These are phyloP conservation scores for Stachybotrys chartarum DNA, from an alignment of 2,329 filamentous ascomycete species.

Conservation along the genomic window DNA sequence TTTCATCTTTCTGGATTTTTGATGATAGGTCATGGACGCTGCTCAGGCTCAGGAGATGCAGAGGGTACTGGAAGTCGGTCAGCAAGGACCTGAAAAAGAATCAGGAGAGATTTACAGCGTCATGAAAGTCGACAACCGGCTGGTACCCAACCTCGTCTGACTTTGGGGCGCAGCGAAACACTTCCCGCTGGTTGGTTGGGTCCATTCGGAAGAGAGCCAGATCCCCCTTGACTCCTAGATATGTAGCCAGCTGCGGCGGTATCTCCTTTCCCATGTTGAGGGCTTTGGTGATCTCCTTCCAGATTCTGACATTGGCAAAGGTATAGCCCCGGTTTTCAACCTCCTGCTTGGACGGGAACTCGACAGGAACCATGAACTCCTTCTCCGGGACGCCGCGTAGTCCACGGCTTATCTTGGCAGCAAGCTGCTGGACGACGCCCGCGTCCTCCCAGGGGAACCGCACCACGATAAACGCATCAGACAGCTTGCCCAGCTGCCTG, in stretches of 20 bases:
- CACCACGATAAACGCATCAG: constrained; percentile 55
- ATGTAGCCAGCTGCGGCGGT: constrained; percentile 54
- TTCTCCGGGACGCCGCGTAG: constrained; percentile 46
- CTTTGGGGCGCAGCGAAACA: constrained; percentile 53
- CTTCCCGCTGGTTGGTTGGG: constrained; percentile 46
- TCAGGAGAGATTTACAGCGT: constrained; percentile 46
- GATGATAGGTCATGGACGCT: constrained; percentile 56
- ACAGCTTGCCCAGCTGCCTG: constrained; percentile 42
- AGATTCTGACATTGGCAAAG: constrained; percentile 56
- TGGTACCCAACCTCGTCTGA: constrained; percentile 55
- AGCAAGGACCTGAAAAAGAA: not conserved
- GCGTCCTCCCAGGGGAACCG: constrained; percentile 54
- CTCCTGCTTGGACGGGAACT: constrained; percentile 49
- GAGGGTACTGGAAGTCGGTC: constrained; percentile 46
- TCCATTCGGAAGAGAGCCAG: constrained; percentile 65
- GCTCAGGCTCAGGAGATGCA: constrained; percentile 60
- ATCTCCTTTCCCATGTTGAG: constrained; percentile 53
- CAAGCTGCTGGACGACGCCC: constrained; percentile 38
- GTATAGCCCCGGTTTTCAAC: constrained; percentile 52
- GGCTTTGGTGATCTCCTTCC: constrained; percentile 49
- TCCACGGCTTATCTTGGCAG: constrained; percentile 45
- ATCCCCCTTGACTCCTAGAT: constrained; percentile 59
- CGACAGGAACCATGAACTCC: constrained; percentile 60
- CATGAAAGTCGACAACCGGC: constrained; percentile 60
- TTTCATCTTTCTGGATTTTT: constrained; percentile 43